phyloP scores from a whole-genome alignment of 75 land plant species.

The Pseudotsuga menziesii region DNA sequence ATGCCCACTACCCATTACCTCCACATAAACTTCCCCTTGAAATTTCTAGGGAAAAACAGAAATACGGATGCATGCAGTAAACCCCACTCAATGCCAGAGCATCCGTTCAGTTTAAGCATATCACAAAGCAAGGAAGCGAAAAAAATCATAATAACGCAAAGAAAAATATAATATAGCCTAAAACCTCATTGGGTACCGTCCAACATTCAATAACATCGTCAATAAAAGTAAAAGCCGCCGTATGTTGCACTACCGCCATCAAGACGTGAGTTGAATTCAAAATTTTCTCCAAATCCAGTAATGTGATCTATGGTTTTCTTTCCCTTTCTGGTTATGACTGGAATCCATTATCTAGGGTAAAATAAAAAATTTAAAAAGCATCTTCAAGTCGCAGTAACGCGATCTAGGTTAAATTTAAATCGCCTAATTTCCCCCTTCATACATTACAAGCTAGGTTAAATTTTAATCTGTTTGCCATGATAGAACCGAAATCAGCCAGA shows the following conservation, averaged over 20 bases:
- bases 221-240: neutral
- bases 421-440: neutral
- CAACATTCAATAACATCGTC: neutral
- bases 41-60: too few relatives aligned
- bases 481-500: neutral
- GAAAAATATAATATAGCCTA: too few relatives aligned
- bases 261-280: neutral
- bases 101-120: too few relatives aligned
- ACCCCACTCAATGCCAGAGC: too few relatives aligned
- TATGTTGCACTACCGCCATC: neutral
- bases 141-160: too few relatives aligned
- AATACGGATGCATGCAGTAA: too few relatives aligned
- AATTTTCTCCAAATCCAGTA: neutral
- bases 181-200: neutral
- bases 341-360: neutral
- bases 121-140: too few relatives aligned
- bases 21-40: too few relatives aligned
- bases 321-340: neutral
- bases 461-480: neutral
- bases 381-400: neutral
- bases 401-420: neutral
- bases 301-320: neutral
- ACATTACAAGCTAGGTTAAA: neutral
- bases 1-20: too few relatives aligned
- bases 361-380: neutral